Evolutionary conservation across 108 stramenopile species (phyloP).

Genomic region (Cyclotella choctawhatcheeana): DNA sequence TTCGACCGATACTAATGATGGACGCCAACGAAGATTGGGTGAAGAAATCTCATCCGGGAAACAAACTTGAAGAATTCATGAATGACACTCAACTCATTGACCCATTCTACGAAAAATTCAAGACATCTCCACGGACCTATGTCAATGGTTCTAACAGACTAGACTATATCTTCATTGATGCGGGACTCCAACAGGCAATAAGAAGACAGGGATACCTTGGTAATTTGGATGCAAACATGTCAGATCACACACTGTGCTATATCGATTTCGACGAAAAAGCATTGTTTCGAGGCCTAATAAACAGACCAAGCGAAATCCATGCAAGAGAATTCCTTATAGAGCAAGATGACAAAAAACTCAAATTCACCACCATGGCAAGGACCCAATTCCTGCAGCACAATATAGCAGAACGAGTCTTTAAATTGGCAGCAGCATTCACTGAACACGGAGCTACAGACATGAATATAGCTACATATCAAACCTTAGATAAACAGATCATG

Average conservation of each 20-base stretch:
- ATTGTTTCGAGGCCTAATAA: neutral
- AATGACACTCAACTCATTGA: neutral
- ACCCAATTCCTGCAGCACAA: neutral
- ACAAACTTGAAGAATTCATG: neutral
- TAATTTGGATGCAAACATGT: neutral
- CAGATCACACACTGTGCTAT: neutral
- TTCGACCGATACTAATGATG: neutral
- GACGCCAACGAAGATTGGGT: constrained; percentile 15
- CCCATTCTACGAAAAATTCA: neutral
- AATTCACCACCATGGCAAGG: neutral
- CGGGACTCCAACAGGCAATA: neutral
- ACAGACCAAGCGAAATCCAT: neutral
- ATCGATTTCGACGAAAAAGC: neutral
- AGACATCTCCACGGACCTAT: neutral
- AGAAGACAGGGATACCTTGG: neutral
- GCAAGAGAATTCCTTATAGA: neutral
- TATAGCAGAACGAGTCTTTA: neutral
- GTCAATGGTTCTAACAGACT: neutral
- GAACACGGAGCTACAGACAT: neutral
- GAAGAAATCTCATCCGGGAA: neutral
- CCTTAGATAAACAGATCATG: neutral
- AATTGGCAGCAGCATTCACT: neutral
- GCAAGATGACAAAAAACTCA: neutral
- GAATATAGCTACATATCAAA: neutral
- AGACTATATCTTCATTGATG: constrained; percentile 1